Base-by-base conservation (phyloP, 148 eudicot genomes). In the Dianthus caryophyllus region DNA sequence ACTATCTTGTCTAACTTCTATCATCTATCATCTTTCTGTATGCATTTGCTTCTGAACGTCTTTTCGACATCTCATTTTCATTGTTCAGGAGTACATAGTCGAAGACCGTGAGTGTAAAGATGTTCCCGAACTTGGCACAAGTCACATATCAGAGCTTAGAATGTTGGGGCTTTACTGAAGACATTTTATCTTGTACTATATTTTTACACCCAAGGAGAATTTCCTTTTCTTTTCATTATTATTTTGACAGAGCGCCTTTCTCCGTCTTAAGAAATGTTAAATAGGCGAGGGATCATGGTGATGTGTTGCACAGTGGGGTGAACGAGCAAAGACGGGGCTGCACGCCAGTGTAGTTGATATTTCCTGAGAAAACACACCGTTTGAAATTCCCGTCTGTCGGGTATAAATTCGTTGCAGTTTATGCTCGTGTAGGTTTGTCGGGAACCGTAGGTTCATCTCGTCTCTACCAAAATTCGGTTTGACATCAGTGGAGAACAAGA, bases 91-190 rank as follows among this genome's bases (percentile, higher is more conserved):
- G 74, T 94, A 90, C 66, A 62, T 94, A 49, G 98, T 94, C 58
- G 97, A 90, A 86, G 98, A 94, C 66, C 80, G 88, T 33, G 96
- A 90, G 79, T 77, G 75, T 65, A 84, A 82, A 68, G 73, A 83
- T 77, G 83, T 81, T 50, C 85, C 84, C 62, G 98, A 88, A 77
- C 97, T 94, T 68, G 96, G 86, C 17, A 82, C 87, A 70, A 84
- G 81, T 72, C 98, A 90, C 65, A 79, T 90, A 31, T 81, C 96
- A 8, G 98, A 94, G 82, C 82, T 94, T 72, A 84, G 97, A 74
- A 88, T 90, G 95, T 67, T 94, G 77, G 97, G 97, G 75, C 96
- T 94, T 31, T 90, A 78, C 77, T 90, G 66, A 84, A 53, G 3
- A 30, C 20, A 33, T 67, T 52, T 16, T 27, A 36, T 29, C 2